These are phyloP conservation scores for Acrocalymma vagum DNA, from an alignment of 2,329 filamentous ascomycete species.

Conservation along the genomic window DNA sequence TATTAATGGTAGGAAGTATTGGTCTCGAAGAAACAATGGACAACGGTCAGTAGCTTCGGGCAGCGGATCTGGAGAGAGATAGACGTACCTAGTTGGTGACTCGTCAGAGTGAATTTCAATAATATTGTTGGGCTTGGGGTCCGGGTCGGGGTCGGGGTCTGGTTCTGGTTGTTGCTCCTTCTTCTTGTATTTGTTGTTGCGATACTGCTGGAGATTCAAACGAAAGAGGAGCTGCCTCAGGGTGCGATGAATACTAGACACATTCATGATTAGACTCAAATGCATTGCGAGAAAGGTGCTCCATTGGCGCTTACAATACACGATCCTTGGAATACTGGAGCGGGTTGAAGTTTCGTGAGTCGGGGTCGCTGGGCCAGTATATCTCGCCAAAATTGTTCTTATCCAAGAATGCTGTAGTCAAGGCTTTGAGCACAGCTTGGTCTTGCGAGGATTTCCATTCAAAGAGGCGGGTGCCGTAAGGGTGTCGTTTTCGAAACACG, in stretches of 20 bases:
- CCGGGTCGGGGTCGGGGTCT: constrained; percentile 1
- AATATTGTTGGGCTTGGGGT: too few relatives aligned
- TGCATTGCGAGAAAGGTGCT: neutral
- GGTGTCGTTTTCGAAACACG: constrained; percentile 3
- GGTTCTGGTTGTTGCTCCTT: constrained; percentile 1
- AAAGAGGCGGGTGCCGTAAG: constrained; percentile 1
- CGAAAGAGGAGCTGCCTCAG: constrained; percentile 8
- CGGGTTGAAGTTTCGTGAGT: constrained; percentile 6
- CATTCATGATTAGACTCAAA: too few relatives aligned
- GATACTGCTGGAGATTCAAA: constrained; percentile 10
- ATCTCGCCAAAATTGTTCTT: constrained; percentile 1
- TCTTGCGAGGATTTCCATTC: constrained; percentile 6
- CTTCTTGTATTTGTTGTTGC: constrained; percentile 12
- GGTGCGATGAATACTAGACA: constrained; percentile 2
- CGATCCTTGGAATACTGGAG: constrained; percentile 9
- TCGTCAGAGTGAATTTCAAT: constrained; percentile 2
- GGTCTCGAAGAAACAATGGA: too few relatives aligned
- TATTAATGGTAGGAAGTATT: too few relatives aligned
- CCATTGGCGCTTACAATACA: constrained; percentile 2
- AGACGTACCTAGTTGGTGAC: too few relatives aligned
- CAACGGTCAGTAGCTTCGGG: too few relatives aligned
- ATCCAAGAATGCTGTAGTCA: constrained; percentile 6
- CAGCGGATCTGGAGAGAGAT: too few relatives aligned
- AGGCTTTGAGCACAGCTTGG: constrained; percentile 2
- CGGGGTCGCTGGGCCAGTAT: constrained; percentile 8